Percentiles rank a stretch among this genome's conserved stretches.
Evolutionary conservation across 257 asterid species (phyloP).

Genomic region (Salvia splendens): DNA sequence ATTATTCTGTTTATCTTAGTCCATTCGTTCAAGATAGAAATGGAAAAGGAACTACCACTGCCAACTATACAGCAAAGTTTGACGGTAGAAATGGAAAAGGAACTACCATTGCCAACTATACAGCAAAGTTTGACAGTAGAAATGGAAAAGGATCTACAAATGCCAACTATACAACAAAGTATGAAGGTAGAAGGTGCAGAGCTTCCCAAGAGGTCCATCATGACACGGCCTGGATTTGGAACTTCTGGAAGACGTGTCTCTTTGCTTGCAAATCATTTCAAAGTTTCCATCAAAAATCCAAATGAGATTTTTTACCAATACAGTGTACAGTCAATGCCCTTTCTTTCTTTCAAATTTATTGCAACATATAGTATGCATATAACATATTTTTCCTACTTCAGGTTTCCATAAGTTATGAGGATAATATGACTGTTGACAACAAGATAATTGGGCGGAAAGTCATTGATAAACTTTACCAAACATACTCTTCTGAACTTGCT

Average conservation of each 20-base stretch:
- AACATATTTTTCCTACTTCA: slow-evolving; percentile 37
- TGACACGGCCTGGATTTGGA: slow-evolving; percentile 67
- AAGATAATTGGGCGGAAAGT: slow-evolving; percentile 74
- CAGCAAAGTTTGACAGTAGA: slow-evolving; percentile 31
- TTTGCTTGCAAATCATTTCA: slow-evolving; percentile 73
- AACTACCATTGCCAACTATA: slow-evolving; percentile 33
- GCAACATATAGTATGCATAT: slow-evolving; percentile 15
- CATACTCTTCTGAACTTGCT: slow-evolving; percentile 72
- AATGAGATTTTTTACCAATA: slow-evolving; percentile 68
- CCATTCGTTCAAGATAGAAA: neutral
- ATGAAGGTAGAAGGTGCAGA: slow-evolving; percentile 40
- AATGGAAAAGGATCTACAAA: slow-evolving; percentile 46
- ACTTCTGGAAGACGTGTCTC: slow-evolving; percentile 59
- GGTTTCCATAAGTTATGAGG: slow-evolving; percentile 72
- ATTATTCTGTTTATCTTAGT: slow-evolving; percentile 31
- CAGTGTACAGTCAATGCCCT: slow-evolving; percentile 45
- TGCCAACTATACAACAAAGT: slow-evolving; percentile 33
- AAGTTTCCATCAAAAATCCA: slow-evolving; percentile 60
- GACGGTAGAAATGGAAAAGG: slow-evolving; percentile 41
- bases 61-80: no score
- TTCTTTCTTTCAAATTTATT: slow-evolving; percentile 20
- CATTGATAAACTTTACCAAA: slow-evolving; percentile 59
- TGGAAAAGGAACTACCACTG: no score
- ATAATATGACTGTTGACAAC: slow-evolving; percentile 43
- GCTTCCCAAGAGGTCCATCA: slow-evolving; percentile 47